Evolutionary conservation across 805 yeast species (phyloP).

Genomic region (Metschnikowia noctiluminum): DNA sequence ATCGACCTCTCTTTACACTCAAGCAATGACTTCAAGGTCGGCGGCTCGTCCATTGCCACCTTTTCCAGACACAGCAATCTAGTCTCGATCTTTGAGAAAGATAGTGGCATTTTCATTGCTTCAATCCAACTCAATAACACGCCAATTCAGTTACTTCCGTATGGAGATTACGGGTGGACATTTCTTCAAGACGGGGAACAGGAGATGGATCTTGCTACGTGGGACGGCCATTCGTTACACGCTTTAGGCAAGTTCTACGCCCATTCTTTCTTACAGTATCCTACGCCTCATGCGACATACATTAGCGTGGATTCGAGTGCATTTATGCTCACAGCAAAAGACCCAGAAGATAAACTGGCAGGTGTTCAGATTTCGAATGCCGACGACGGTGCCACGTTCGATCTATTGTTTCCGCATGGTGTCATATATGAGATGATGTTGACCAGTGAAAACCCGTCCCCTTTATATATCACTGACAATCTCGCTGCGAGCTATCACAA

Average conservation of each 20-base stretch:
- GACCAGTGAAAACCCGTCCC: slow-evolving; percentile 3
- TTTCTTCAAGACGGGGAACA: slow-evolving; percentile 2
- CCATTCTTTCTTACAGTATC: slow-evolving; percentile 2
- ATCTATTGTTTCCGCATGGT: slow-evolving; percentile 3
- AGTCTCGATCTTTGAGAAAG: slow-evolving; percentile 12
- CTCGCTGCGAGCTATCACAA: slow-evolving; percentile 1
- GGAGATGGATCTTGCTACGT: slow-evolving; percentile 6
- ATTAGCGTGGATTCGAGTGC: slow-evolving; percentile 6
- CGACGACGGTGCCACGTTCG: slow-evolving; percentile 1
- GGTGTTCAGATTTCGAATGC: neutral
- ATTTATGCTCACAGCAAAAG: neutral
- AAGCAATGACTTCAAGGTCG: slow-evolving; percentile 7
- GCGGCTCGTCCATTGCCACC: slow-evolving; percentile 8
- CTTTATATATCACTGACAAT: slow-evolving; percentile 1
- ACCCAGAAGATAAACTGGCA: neutral
- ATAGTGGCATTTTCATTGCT: slow-evolving; percentile 11
- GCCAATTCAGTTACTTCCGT: slow-evolving; percentile 1
- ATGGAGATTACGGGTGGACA: slow-evolving; percentile 3
- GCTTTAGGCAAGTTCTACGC: slow-evolving; percentile 6
- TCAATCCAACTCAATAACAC: slow-evolving; percentile 4
- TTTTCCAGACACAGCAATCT: slow-evolving; percentile 5
- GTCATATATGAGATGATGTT: slow-evolving; percentile 3
- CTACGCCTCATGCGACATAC: neutral
- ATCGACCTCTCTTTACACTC: slow-evolving; percentile 22
- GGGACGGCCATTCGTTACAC: slow-evolving; percentile 5